Evolutionary conservation across 257 asterid species (phyloP).

Genomic region (Paraleonurus japonicus): DNA sequence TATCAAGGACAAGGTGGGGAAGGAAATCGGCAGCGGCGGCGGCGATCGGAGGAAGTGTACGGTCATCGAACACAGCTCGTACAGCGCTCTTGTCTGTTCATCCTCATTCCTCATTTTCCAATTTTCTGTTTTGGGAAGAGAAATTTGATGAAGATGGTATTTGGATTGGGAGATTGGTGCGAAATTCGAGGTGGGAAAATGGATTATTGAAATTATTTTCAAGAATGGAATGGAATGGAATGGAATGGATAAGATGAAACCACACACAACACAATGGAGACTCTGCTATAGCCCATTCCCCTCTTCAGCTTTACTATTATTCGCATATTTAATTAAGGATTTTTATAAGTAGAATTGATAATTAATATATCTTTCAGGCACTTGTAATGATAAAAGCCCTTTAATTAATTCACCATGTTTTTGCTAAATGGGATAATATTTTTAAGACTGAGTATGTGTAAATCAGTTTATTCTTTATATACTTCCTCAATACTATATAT

Average conservation of each 20-base stretch:
- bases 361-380: too few relatives aligned
- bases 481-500: too few relatives aligned
- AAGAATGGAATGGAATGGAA: too few relatives aligned
- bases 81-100: conserved; percentile 36
- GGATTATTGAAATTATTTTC: conserved; percentile 2
- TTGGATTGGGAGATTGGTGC: neutral
- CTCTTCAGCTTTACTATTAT: neutral
- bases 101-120: conserved; percentile 33
- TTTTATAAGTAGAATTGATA: too few relatives aligned
- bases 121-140: neutral
- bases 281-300: conserved; percentile 18
- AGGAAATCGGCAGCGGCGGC: conserved; percentile 38
- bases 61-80: conserved; percentile 50
- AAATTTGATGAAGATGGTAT: neutral
- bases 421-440: too few relatives aligned
- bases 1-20: conserved; percentile 24
- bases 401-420: too few relatives aligned
- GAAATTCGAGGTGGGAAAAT: conserved; percentile 5
- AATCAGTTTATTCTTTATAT: too few relatives aligned
- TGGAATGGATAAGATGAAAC: conserved; percentile 34
- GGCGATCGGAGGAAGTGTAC: conserved; percentile 40
- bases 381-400: too few relatives aligned
- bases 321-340: too few relatives aligned
- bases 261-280: neutral
- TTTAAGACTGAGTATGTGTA: too few relatives aligned